These are phyloP conservation scores for Protea cynaroides DNA, from an alignment of 164 flowering plant genomes.

Conservation along the genomic window DNA sequence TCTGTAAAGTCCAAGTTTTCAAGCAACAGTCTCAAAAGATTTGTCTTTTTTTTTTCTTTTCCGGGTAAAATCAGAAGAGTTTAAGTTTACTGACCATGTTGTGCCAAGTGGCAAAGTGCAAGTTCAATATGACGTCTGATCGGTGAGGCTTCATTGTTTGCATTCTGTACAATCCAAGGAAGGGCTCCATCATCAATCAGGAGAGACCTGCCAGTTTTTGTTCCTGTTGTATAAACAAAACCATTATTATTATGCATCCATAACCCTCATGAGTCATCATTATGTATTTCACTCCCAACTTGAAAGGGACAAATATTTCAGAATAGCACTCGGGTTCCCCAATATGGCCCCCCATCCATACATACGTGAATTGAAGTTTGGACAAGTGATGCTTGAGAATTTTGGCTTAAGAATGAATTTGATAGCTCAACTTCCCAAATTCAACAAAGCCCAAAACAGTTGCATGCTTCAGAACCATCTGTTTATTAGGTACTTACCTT, in stretches of 20 bases:
- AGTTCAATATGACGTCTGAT: slow-evolving; percentile 90
- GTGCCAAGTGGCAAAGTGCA: slow-evolving; percentile 95
- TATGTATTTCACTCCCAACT: neutral
- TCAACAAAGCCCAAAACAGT: neutral
- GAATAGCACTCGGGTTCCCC: neutral
- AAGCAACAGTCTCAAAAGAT: neutral
- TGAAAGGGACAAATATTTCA: neutral
- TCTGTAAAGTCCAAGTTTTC: slow-evolving; percentile 35
- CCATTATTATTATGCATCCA: neutral
- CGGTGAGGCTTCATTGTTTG: slow-evolving; percentile 81
- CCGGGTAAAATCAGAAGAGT: neutral
- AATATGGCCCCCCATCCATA: neutral
- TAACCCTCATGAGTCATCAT: neutral
- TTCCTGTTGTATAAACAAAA: slow-evolving; percentile 32
- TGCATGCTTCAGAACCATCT: neutral
- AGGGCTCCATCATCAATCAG: slow-evolving; percentile 91
- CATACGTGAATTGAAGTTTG: no score
- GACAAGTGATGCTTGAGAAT: no score
- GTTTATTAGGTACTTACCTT: slow-evolving; percentile 40
- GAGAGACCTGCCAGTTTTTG: slow-evolving; percentile 63
- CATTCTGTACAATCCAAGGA: slow-evolving; percentile 92
- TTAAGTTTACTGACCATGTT: slow-evolving; percentile 51
- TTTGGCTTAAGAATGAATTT: neutral
- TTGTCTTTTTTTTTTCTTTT: neutral
- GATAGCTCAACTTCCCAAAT: neutral